A percentile compares a stretch with the other conserved stretches of the same genome.
Evolutionary conservation across 1,284 basidiomycete genomes (phyloP).

Genomic region (Phylloboletellus chloephorus): DNA sequence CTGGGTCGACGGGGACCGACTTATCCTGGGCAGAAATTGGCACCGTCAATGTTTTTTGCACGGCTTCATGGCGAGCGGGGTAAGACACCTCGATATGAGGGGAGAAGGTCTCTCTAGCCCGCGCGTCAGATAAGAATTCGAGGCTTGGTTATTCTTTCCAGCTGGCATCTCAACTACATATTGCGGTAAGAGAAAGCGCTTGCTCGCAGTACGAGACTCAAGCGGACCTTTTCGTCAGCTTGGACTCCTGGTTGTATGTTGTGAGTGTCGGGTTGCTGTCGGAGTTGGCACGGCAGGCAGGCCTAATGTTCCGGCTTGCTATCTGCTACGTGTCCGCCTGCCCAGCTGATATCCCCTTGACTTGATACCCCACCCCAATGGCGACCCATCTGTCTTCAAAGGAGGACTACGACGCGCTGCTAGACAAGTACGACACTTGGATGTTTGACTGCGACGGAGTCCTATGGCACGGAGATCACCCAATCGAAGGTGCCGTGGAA

Average conservation of each 20-base stretch:
- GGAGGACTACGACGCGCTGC: conserved; percentile 51
- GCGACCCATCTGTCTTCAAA: conserved; percentile 38
- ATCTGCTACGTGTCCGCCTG: too few relatives aligned
- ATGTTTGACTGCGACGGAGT: conserved; percentile 98
- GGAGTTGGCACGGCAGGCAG: too few relatives aligned
- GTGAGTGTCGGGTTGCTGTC: background rate
- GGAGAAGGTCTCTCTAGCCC: background rate
- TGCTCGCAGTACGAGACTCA: too few relatives aligned
- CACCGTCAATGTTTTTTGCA: background rate
- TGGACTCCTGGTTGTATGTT: too few relatives aligned
- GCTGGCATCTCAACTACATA: conserved; percentile 2
- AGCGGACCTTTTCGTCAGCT: too few relatives aligned
- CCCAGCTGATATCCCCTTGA: conserved; percentile 8
- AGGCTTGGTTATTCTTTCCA: background rate
- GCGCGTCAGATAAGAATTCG: conserved; percentile 3
- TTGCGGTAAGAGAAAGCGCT: conserved; percentile 3
- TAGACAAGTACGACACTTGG: conserved; percentile 86
- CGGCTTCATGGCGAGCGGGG: background rate
- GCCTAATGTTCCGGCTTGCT: too few relatives aligned
- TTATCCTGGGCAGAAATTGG: background rate
- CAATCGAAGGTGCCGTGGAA: conserved; percentile 73
- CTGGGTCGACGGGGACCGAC: background rate
- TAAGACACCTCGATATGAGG: background rate
- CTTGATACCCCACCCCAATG: conserved; percentile 32
- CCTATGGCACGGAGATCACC: conserved; percentile 81